Evolutionary conservation across 495 filamentous ascomycete genomes (phyloP).

Genomic region (Xylaria telfairii): DNA sequence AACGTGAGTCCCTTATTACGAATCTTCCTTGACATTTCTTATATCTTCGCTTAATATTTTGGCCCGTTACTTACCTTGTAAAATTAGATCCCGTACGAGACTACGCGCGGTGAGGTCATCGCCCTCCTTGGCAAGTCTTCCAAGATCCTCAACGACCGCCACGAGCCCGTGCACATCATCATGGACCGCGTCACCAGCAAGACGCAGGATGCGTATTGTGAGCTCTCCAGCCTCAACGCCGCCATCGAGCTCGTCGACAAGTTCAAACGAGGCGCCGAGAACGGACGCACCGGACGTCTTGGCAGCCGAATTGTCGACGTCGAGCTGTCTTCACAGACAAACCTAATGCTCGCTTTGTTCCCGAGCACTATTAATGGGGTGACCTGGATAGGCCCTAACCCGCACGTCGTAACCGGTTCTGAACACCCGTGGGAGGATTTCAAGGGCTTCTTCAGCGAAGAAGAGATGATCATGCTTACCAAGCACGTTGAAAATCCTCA

Average conservation of each 20-base stretch:
- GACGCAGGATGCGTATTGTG: conserved; percentile 78
- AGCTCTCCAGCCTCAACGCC: conserved; percentile 62
- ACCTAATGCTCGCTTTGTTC: conserved; percentile 71
- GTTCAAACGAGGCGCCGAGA: conserved; percentile 41
- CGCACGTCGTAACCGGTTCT: conserved; percentile 46
- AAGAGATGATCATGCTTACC: conserved; percentile 71
- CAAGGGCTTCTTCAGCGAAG: conserved; percentile 69
- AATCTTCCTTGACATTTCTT: neutral
- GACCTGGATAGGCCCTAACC: conserved; percentile 59
- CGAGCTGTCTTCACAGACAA: conserved; percentile 62
- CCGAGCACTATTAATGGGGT: conserved; percentile 66
- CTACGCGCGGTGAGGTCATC: conserved; percentile 69
- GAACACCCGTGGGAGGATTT: conserved; percentile 69
- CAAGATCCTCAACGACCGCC: conserved; percentile 59
- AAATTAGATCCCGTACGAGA: conserved; percentile 69
- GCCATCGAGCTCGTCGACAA: conserved; percentile 61
- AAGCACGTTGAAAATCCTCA: conserved; percentile 64
- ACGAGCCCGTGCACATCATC: conserved; percentile 77
- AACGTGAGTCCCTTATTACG: conserved; percentile 6
- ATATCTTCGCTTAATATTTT: conserved; percentile 10
- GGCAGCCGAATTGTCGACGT: conserved; percentile 71
- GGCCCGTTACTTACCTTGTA: neutral
- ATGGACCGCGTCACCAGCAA: conserved; percentile 82
- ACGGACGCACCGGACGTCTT: conserved; percentile 59
- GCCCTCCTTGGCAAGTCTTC: conserved; percentile 74